Conservation (phyloP, 345 rosid genomes). For the Schrenkiella parvula region DNA sequence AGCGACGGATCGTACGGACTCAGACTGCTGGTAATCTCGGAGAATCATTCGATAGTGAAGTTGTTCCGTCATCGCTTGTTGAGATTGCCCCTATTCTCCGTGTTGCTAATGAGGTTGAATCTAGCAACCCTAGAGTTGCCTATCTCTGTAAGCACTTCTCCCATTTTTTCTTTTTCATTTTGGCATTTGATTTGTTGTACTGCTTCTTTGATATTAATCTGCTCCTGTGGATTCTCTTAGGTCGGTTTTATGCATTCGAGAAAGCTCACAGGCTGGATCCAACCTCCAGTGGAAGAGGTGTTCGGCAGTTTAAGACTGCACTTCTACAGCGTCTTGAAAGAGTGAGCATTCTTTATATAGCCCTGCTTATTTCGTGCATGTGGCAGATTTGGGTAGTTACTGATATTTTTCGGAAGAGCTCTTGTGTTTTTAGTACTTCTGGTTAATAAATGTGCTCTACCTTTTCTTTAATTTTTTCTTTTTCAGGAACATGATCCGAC, state of each 20-base stretch:
- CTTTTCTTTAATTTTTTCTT: background rate
- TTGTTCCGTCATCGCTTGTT: slow-evolving; percentile 89
- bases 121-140: slow-evolving; percentile 86
- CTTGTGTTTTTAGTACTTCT: background rate
- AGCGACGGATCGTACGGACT: slow-evolving; percentile 66
- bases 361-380: background rate
- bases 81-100: slow-evolving; percentile 99
- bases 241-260: slow-evolving; percentile 97
- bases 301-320: slow-evolving; percentile 98
- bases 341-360: slow-evolving; percentile 38
- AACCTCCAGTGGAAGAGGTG: slow-evolving; percentile 96
- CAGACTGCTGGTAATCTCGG: slow-evolving; percentile 96
- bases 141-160: slow-evolving; percentile 75
- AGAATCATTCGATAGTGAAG: slow-evolving; percentile 93
- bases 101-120: slow-evolving; percentile 98
- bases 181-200: background rate
- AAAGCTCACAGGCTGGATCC: slow-evolving; percentile 98
- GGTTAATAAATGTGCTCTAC: background rate
- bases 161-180: background rate
- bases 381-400: background rate
- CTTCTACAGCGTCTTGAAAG: slow-evolving; percentile 97
- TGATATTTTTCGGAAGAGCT: background rate
- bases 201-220: background rate
- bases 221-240: slow-evolving; percentile 33
- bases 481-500: slow-evolving; percentile 89